Evolutionary conservation across 768 basidiomycete species (phyloP).

Genomic region (Tubosaeta brunneosetosa): DNA sequence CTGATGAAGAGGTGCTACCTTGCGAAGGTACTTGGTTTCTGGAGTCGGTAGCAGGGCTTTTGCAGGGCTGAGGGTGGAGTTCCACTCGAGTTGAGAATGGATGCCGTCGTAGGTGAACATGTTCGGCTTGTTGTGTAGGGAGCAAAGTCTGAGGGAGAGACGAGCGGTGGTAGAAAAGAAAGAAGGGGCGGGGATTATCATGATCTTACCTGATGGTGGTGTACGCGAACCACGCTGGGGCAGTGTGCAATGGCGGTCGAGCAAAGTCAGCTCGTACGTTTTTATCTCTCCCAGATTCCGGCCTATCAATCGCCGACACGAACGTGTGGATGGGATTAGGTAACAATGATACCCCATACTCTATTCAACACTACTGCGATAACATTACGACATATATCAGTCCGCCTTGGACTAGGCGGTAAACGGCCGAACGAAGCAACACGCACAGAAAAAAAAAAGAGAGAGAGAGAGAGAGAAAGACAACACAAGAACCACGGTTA

Average conservation of each 20-base stretch:
- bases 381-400: background rate
- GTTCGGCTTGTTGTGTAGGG: slow-evolving; percentile 6
- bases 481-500: slow-evolving; percentile 18
- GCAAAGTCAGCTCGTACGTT: background rate
- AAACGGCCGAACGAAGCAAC: slow-evolving; percentile 8
- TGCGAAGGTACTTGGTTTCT: slow-evolving; percentile 83
- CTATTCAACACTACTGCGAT: slow-evolving; percentile 7
- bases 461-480: slow-evolving; percentile 27
- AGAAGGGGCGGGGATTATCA: slow-evolving; percentile 5
- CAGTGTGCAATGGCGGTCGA: background rate
- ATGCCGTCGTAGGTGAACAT: slow-evolving; percentile 60
- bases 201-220: slow-evolving; percentile 18
- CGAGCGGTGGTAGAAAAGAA: slow-evolving; percentile 16
- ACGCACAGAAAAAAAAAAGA: slow-evolving; percentile 22
- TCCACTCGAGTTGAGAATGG: slow-evolving; percentile 90
- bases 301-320: slow-evolving; percentile 17
- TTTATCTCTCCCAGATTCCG: slow-evolving; percentile 7
- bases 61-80: slow-evolving; percentile 71
- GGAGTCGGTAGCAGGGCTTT: slow-evolving; percentile 68
- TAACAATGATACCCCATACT: slow-evolving; percentile 1
- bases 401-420: background rate
- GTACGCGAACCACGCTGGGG: slow-evolving; percentile 12
- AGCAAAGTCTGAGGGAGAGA: slow-evolving; percentile 10
- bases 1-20: slow-evolving; percentile 48
- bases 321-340: slow-evolving; percentile 23